Conservation (phyloP, 371 early-diverging fungal species). For the Cokeromyces recurvatus region DNA sequence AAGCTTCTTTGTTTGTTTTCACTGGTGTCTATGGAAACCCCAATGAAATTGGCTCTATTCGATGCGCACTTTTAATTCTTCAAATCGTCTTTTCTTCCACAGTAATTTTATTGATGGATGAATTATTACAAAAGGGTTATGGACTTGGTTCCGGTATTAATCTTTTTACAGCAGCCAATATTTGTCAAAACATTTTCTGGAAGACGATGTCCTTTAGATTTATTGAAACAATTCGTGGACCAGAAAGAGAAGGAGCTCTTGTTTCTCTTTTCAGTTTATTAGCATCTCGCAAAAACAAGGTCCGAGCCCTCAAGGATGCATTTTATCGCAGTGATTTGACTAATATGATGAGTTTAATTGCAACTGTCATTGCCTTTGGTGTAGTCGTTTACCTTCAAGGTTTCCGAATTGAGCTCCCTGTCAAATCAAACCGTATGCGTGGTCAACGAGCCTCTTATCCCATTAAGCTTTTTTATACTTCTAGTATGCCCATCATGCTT, state of each 20-base stretch:
- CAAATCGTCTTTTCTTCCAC: slow-evolving; percentile 98
- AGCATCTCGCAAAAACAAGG: slow-evolving; percentile 95
- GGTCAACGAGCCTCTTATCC: slow-evolving; percentile 98
- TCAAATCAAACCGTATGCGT: slow-evolving; percentile 94
- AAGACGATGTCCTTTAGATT: slow-evolving; percentile 97
- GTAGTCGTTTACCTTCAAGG: slow-evolving; percentile 99
- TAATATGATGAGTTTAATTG: slow-evolving; percentile 92
- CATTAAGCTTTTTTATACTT: slow-evolving; percentile 99
- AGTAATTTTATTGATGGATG: slow-evolving; percentile 98
- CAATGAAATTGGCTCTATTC: slow-evolving; percentile 89
- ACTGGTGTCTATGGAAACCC: slow-evolving; percentile 98
- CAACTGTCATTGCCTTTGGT: slow-evolving; percentile 90
- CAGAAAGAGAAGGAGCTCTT: slow-evolving; percentile 99
- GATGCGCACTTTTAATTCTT: slow-evolving; percentile 89
- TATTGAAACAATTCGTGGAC: slow-evolving; percentile 95
- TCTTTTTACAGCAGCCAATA: slow-evolving; percentile 99
- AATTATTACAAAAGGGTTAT: slow-evolving; percentile 99
- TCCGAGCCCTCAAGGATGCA: slow-evolving; percentile 97
- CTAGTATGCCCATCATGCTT: slow-evolving; percentile 99
- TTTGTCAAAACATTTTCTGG: slow-evolving; percentile 99
- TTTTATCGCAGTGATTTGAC: slow-evolving; percentile 97
- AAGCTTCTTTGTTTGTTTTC: slow-evolving; percentile 96
- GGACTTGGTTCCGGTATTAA: slow-evolving; percentile 99
- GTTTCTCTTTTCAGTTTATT: slow-evolving; percentile 95
- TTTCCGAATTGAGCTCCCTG: slow-evolving; percentile 98